phyloP scores from a whole-genome alignment of 352 stramenopile genomes.

The Phytophthora quininea region DNA sequence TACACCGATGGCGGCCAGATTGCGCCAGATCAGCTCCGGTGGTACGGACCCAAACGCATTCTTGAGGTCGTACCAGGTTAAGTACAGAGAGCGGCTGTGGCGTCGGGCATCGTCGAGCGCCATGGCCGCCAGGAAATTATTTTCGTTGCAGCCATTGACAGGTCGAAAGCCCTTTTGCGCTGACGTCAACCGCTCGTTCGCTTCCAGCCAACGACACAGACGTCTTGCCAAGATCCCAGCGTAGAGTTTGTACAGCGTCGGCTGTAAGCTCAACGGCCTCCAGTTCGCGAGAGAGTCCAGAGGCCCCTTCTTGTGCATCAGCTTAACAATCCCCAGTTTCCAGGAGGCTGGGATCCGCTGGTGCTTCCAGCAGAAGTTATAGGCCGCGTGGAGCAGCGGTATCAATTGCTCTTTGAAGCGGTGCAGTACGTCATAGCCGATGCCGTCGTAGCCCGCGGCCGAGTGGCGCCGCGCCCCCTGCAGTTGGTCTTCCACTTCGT shows the following conservation, averaged over 20 bases:
- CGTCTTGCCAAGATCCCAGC: conserved; percentile 9
- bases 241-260: conserved; percentile 33
- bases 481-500: conserved; percentile 31
- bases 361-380: conserved; percentile 19
- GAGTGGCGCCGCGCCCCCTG: background rate
- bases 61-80: conserved; percentile 24
- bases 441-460: conserved; percentile 17
- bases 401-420: conserved; percentile 10
- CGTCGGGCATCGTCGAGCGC: conserved; percentile 21
- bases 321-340: conserved; percentile 17
- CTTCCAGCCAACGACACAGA: conserved; percentile 20
- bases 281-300: conserved; percentile 14
- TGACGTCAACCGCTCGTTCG: conserved; percentile 7
- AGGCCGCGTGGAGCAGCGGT: conserved; percentile 16
- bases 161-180: conserved; percentile 28
- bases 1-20: conserved; percentile 14
- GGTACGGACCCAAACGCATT: conserved; percentile 26
- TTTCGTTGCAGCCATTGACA: conserved; percentile 23
- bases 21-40: conserved; percentile 14
- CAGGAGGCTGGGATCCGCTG: conserved; percentile 14
- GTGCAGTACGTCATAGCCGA: conserved; percentile 19
- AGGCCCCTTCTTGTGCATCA: conserved; percentile 35
- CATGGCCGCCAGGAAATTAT: conserved; percentile 23
- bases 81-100: conserved; percentile 4
- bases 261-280: conserved; percentile 30